phyloP scores from a whole-genome alignment of 2,329 filamentous ascomycete species.

The Epichloe hybrida region DNA sequence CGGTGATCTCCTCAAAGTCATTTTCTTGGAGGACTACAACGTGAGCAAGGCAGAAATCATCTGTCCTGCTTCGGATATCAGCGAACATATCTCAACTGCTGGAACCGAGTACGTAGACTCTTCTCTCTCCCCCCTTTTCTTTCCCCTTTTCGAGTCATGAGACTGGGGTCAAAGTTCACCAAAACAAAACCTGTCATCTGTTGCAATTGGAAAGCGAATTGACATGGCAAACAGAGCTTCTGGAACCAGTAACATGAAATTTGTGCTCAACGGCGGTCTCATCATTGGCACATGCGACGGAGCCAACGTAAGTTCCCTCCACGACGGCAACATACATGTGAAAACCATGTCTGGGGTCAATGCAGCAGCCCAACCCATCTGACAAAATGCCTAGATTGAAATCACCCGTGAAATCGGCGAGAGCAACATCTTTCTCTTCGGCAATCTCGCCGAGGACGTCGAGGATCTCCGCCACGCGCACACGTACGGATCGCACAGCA shows the following conservation, averaged over 20 bases:
- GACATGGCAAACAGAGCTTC: slow-evolving; percentile 33
- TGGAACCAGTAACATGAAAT: slow-evolving; percentile 99
- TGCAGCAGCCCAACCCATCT: background rate
- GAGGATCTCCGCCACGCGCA: slow-evolving; percentile 89
- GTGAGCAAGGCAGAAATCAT: slow-evolving; percentile 99
- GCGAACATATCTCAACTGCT: slow-evolving; percentile 96
- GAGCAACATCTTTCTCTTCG: slow-evolving; percentile 97
- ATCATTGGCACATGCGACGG: slow-evolving; percentile 98
- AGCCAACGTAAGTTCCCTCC: slow-evolving; percentile 62
- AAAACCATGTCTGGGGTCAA: background rate
- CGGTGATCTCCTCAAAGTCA: slow-evolving; percentile 87
- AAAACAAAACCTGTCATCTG: background rate
- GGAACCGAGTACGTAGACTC: slow-evolving; percentile 59
- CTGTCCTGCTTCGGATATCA: slow-evolving; percentile 83
- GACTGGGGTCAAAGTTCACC: too few relatives aligned
- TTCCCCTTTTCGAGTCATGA: background rate
- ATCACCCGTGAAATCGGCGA: slow-evolving; percentile 96
- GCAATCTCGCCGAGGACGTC: slow-evolving; percentile 88
- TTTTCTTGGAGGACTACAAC: slow-evolving; percentile 97
- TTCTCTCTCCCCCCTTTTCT: background rate
- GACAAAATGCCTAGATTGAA: slow-evolving; percentile 48
- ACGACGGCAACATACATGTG: background rate
- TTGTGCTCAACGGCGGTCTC: slow-evolving; percentile 89
- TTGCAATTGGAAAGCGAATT: background rate
- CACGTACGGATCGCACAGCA: slow-evolving; percentile 64